Base-by-base conservation (phyloP, 495 filamentous ascomycete species). In the Venustampulla echinocandica region DNA sequence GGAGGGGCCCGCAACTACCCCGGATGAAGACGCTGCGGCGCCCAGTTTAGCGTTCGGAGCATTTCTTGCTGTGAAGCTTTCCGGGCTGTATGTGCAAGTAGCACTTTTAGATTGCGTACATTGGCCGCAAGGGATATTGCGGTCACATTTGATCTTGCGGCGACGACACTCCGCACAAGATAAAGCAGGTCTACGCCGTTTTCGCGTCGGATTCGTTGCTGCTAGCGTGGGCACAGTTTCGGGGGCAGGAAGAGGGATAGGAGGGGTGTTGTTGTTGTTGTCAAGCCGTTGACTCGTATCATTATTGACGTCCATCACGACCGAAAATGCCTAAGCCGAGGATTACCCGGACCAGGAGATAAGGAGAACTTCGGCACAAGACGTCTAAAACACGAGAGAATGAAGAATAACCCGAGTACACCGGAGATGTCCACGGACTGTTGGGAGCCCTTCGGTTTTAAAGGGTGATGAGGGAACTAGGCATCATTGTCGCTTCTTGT, bases 101-200 rank as follows among this genome's bases (percentile, higher is more conserved):
- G 27, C 25, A 56, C 15, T 49, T 46, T 30, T 61, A 51, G 42
- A 27, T 55, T 41, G 32, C 58, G 59, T 36, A 45, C 59, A 48
- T 60, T 27, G 64, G 55, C 23, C 56, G 46, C 70, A 74, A 9
- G 70, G 70, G 27, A 49, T 35, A 14, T 52, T 52, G 17, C 63
- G 62, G 46, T 71, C 70, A 52, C 69, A 74, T 41, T 64, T 65
- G 22, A 71, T 55, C 54, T 74, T 74, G 38, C 64, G 63, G 2
- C 42, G 55, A 13, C 68, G 64, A 45, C 69, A 71, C 44, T 66
- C 61, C 32, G 62, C 58, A 55, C 69, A 74, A 1, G 69, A 65
- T 5, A 61, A 55, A 13, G 66, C 63, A 6, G 68, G 68, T 24
- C 70, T 64, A 1, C 67, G 57, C 17, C 64, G 65, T 30, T 64